A percentile compares a stretch with the other conserved stretches of the same genome.
phyloP scores from a whole-genome alignment of 1,284 basidiomycete genomes.

The Cronartium ribicola region DNA sequence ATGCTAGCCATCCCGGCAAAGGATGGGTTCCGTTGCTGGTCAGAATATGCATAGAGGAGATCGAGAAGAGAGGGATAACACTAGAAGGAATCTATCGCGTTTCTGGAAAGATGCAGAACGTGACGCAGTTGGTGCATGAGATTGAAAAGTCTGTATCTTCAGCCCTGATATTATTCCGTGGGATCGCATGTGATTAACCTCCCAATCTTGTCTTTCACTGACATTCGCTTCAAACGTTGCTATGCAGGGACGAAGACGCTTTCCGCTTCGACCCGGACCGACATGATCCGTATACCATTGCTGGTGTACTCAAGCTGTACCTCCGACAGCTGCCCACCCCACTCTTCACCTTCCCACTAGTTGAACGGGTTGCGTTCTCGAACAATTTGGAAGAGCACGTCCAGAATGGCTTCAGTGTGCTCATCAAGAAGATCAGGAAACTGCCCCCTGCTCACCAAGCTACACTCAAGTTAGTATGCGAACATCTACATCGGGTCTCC shows the following conservation, averaged over 20 bases:
- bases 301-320: slow-evolving; percentile 84
- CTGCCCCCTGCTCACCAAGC: slow-evolving; percentile 82
- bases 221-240: neutral
- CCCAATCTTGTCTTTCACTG: too few species aligned
- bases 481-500: slow-evolving; percentile 77
- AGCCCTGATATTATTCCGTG: neutral
- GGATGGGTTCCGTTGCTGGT: slow-evolving; percentile 71
- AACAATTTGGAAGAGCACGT: slow-evolving; percentile 62
- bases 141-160: slow-evolving; percentile 62
- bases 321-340: slow-evolving; percentile 88
- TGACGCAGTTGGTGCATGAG: slow-evolving; percentile 68
- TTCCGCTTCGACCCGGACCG: slow-evolving; percentile 71
- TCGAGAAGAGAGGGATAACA: slow-evolving; percentile 62
- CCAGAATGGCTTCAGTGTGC: slow-evolving; percentile 67
- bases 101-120: slow-evolving; percentile 37
- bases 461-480: slow-evolving; percentile 77
- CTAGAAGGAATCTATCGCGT: slow-evolving; percentile 40
- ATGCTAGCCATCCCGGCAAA: slow-evolving; percentile 62
- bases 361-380: slow-evolving; percentile 63
- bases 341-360: slow-evolving; percentile 76
- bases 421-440: slow-evolving; percentile 70
- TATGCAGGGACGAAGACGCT: slow-evolving; percentile 62
- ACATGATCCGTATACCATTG: slow-evolving; percentile 84
- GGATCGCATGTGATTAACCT: neutral
- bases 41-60: slow-evolving; percentile 73